phyloP scores from a whole-genome alignment of 2,329 filamentous ascomycete genomes.

The Pseudogymnoascus pannorum region DNA sequence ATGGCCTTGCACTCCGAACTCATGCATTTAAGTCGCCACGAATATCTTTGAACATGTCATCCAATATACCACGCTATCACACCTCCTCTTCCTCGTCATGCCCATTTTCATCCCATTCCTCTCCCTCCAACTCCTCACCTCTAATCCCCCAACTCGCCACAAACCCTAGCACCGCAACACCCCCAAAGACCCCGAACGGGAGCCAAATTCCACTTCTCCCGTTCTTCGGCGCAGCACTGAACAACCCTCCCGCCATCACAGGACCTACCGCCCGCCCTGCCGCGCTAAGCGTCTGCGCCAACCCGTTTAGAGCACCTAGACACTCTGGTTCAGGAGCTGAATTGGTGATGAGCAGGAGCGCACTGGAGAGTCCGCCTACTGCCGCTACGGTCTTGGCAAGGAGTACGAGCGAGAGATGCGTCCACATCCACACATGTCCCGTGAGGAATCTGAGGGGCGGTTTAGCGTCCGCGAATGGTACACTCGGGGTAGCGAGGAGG shows the following conservation, averaged over 20 bases:
- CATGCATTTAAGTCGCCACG: neutral
- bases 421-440: constrained; percentile 65
- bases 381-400: constrained; percentile 85
- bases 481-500: constrained; percentile 83
- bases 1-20: neutral
- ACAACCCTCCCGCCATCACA: constrained; percentile 79
- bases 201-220: constrained; percentile 76
- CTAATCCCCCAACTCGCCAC: constrained; percentile 70
- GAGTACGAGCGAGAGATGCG: constrained; percentile 72
- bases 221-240: constrained; percentile 70
- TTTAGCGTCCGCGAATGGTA: constrained; percentile 64
- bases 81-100: constrained; percentile 21
- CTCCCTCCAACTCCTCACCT: constrained; percentile 53
- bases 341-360: constrained; percentile 87
- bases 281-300: constrained; percentile 89
- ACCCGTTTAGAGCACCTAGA: constrained; percentile 82
- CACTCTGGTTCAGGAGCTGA: constrained; percentile 79
- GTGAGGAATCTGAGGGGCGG: constrained; percentile 50
- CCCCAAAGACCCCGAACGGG: constrained; percentile 64
- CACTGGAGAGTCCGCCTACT: constrained; percentile 83
- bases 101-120: constrained; percentile 33
- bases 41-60: neutral
- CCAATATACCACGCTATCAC: neutral
- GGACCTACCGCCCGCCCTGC: constrained; percentile 83
- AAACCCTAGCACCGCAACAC: constrained; percentile 74